Evolutionary conservation across 208 protist genomes (phyloP).

Genomic region (Herpetomonas tarakana): DNA sequence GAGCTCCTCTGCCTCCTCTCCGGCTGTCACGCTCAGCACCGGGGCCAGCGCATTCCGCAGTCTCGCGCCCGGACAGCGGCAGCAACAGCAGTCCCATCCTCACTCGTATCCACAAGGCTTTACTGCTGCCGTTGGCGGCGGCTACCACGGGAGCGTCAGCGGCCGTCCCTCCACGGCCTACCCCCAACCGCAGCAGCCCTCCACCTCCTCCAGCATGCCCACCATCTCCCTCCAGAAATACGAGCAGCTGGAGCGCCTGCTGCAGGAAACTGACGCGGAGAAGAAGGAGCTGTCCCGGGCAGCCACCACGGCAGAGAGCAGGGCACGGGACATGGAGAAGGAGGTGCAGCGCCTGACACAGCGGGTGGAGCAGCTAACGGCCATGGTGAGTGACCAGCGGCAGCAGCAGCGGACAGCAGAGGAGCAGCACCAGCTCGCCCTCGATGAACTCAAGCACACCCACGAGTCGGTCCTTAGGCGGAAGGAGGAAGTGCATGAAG

Average conservation of each 20-base stretch:
- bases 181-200: too few relatives aligned
- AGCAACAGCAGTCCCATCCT: conserved; percentile 4
- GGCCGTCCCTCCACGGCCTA: too few relatives aligned
- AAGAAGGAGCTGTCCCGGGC: neutral
- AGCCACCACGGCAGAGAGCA: conserved; percentile 13
- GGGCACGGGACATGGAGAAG: conserved; percentile 27
- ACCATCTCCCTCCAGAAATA: conserved; percentile 19
- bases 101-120: neutral
- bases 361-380: conserved; percentile 42
- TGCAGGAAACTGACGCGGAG: neutral
- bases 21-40: conserved; percentile 6
- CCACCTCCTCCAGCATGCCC: neutral
- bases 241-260: conserved; percentile 15
- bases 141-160: too few relatives aligned
- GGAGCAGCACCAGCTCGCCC: conserved; percentile 37
- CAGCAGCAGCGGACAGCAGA: conserved; percentile 29
- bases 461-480: conserved; percentile 36
- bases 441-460: conserved; percentile 36
- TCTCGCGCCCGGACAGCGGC: neutral
- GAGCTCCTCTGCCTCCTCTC: conserved; percentile 11
- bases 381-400: conserved; percentile 39
- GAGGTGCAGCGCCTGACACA: conserved; percentile 35
- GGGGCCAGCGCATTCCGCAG: neutral
- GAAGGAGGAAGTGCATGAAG: conserved; percentile 51
- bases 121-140: neutral